Evolutionary conservation across 352 stramenopile genomes (phyloP), one percentile per base, ranked within the genome.

Genomic region (Pythium rishiriense): DNA sequence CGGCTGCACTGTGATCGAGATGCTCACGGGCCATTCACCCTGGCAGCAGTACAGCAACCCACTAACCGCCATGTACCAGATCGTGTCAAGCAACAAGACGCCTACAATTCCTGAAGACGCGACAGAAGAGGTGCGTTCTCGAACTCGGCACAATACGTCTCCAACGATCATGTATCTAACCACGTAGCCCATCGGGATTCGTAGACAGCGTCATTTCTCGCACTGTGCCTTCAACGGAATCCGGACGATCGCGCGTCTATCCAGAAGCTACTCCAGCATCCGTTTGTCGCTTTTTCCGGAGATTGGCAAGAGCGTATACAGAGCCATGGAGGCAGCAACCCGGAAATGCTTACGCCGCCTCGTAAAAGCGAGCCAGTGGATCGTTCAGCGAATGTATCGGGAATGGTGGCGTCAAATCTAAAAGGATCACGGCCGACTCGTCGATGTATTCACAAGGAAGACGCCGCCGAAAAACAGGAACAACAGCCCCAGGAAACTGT

Each of bases 1-100:
- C 6, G 94, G 94, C 8, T 98, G 93, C 66, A 89, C 90, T 1
- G 69, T 97, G 15, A 76, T 98, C 35, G 93, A 98, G 72, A 98
- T 98, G 93, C 68, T 98, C 41, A 98, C 92, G 17, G 92, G 88
- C 15, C 69, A 89, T 26, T 80, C 85, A n/a, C 94, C 93, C 7
- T 98, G 88, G 85, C 74, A 87, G 49, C 70, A 97, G 61, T 95
- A 90, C 58, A 89, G 79, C 58, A 97, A 97, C 59, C 86, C 90
- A 14, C 72, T 97, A n/a, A 85, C 90, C 4, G 88, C 90, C 19
- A 96, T 98, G 88, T 98, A 95, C 65, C 79, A 92, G 66, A 96
- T 97, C 50, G 88, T 90, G 2, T 83, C 73, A 31, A 93, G 78
- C 62, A 73, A 91, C 29, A 78, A 75, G 31, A 89, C 75, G 0